Evolutionary conservation across 106 monocot genomes (phyloP), one percentile per base, ranked within the genome.

Genomic region (Acorus gramineus): DNA sequence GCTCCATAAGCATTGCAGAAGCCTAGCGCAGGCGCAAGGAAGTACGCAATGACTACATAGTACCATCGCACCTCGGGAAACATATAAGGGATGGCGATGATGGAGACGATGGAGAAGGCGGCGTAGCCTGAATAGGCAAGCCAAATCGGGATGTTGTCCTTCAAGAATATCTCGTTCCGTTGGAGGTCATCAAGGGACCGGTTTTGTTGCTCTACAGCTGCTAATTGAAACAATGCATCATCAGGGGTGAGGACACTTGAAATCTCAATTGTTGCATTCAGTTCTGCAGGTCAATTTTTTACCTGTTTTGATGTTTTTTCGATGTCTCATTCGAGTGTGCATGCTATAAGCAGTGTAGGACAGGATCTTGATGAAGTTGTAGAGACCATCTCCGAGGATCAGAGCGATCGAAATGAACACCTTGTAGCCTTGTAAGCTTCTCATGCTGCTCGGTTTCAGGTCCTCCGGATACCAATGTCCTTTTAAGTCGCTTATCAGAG

Each of bases 1-100:
- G 71, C 13, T 4, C 65, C 56, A 48, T 76, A 81, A 7, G 76
- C 74, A 43, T 79, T 79, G 69, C 79, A 79, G 54, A 79, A 79
- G 65, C 63, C 65, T 14, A 79, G 55, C 4, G 66, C 60, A 3
- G 72, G 72, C 4, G 64, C 72, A 2, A 63, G 8, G 9, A 63
- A 46, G 49, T 72, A 63, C 9, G 72, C 62, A 3, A 64, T 28
- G 55, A 72, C 11, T 7, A 72, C 48, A 44, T 63, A 55, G 64
- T 63, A 47, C 72, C 72, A 63, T 8, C 44, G 4, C 9, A 72
- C 56, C 46, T 55, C 53, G 4, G 63, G 63, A 42, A 72, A 72
- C 12, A 64, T 72, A 14, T 28, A 14, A 54, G 72, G 72, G 3
- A 72, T 7, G 4, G 56, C 45, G 14, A 56, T 42, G 9, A 56